These are phyloP conservation scores for Wickerhamomyces bovis DNA, from an alignment of 805 yeast species.

Conservation along the genomic window DNA sequence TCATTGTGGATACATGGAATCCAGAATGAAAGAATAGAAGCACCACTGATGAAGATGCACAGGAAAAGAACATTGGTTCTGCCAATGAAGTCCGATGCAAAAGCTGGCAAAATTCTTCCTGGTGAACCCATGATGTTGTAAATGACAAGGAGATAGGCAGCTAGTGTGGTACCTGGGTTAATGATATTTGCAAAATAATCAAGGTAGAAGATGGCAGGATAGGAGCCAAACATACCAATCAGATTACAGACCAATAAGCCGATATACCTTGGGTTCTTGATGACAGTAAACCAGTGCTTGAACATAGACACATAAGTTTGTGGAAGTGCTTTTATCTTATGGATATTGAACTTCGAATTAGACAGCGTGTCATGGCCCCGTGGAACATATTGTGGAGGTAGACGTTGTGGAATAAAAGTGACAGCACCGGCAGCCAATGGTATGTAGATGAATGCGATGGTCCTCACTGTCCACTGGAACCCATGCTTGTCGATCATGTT, in stretches of 20 bases:
- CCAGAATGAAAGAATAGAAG: conserved; percentile 15
- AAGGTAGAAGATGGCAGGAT: conserved; percentile 21
- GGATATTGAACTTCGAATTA: conserved; percentile 11
- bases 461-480: conserved; percentile 16
- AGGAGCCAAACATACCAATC: conserved; percentile 20
- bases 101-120: conserved; percentile 20
- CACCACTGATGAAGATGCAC: conserved; percentile 8
- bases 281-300: conserved; percentile 11
- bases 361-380: conserved; percentile 11
- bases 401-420: conserved; percentile 12
- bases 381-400: conserved; percentile 9
- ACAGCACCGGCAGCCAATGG: conserved; percentile 15
- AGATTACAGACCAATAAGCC: conserved; percentile 11
- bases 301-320: conserved; percentile 9
- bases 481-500: conserved; percentile 13
- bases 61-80: conserved; percentile 14
- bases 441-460: conserved; percentile 18
- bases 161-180: conserved; percentile 8
- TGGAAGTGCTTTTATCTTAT: conserved; percentile 10
- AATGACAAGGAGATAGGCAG: conserved; percentile 15
- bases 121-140: conserved; percentile 21
- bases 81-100: conserved; percentile 17
- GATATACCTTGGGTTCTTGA: conserved; percentile 6
- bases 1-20: conserved; percentile 13
- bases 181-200: conserved; percentile 19